Percentiles rank a stretch among this genome's conserved stretches.
phyloP scores from a whole-genome alignment of 257 asterid genomes.

The Jasminum sambac region DNA sequence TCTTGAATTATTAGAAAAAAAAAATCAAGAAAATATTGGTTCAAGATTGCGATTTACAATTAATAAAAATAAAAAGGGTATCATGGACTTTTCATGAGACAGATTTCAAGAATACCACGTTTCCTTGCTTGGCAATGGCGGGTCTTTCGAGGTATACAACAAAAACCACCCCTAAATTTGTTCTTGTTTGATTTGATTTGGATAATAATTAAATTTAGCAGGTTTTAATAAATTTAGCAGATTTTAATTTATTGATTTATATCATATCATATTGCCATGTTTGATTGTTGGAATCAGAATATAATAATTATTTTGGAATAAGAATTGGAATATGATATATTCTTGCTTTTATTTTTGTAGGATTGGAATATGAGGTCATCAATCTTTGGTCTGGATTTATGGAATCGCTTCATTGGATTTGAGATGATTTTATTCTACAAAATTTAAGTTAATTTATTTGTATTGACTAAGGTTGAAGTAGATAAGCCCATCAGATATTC shows the following conservation, averaged over 20 bases:
- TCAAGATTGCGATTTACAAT: constrained; percentile 21
- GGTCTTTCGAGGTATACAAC: constrained; percentile 15
- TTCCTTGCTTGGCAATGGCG: constrained; percentile 45
- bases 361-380: neutral
- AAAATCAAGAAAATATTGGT: constrained; percentile 18
- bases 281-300: neutral
- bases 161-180: neutral
- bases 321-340: neutral
- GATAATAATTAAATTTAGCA: neutral
- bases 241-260: too few relatives aligned
- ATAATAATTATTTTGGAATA: constrained; percentile 1
- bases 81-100: constrained; percentile 50
- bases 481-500: too few relatives aligned
- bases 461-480: neutral
- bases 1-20: constrained; percentile 17
- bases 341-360: neutral
- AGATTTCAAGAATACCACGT: constrained; percentile 53
- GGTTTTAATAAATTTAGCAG: neutral
- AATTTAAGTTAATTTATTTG: neutral
- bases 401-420: neutral
- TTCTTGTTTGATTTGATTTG: neutral
- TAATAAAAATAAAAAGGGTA: constrained; percentile 1
- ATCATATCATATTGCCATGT: neutral
- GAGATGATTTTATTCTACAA: neutral
- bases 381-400: neutral